These are phyloP conservation scores for Podila verticillata DNA, from an alignment of 192 early-diverging fungal genomes.

Conservation along the genomic window DNA sequence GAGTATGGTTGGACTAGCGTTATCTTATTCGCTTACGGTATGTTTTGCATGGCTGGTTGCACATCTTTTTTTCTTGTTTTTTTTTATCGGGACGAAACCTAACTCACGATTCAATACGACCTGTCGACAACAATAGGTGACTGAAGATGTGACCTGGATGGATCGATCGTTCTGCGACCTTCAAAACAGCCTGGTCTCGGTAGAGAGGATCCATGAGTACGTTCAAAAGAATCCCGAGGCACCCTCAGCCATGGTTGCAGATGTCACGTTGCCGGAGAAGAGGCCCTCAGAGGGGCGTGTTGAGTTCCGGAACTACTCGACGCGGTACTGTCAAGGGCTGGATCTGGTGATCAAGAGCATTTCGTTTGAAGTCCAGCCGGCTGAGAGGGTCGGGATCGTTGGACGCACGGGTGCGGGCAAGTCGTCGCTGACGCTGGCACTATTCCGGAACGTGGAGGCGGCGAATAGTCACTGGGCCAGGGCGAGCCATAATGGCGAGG, in stretches of 20 bases:
- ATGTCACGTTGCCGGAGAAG: slow-evolving; percentile 35
- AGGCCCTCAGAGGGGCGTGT: slow-evolving; percentile 36
- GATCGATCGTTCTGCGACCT: slow-evolving; percentile 82
- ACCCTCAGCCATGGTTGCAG: slow-evolving; percentile 70
- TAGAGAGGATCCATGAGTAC: slow-evolving; percentile 80
- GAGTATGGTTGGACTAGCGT: slow-evolving; percentile 71
- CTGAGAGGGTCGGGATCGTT: slow-evolving; percentile 39
- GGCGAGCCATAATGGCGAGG: slow-evolving; percentile 10
- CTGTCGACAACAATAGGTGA: no score
- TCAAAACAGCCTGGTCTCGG: slow-evolving; percentile 73
- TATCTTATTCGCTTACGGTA: slow-evolving; percentile 69
- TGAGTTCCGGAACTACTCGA: slow-evolving; percentile 21
- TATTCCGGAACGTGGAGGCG: slow-evolving; percentile 84
- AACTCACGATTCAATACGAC: no score
- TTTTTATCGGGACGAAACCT: no score
- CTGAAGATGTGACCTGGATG: slow-evolving; percentile 28
- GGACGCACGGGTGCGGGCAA: slow-evolving; percentile 73
- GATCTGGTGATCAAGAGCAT: slow-evolving; percentile 65
- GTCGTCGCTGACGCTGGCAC: slow-evolving; percentile 71
- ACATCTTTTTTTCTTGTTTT: no score
- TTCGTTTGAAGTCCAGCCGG: slow-evolving; percentile 46
- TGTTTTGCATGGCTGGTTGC: slow-evolving; percentile 26
- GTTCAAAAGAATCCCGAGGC: slow-evolving; percentile 27
- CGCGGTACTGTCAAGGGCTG: slow-evolving; percentile 37
- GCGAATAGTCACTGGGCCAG: slow-evolving; percentile 40